Percentiles rank a stretch among this genome's conserved stretches.
These are phyloP conservation scores for Lizanozyma gosingica DNA, from an alignment of 1,139 yeast species.

Conservation along the genomic window DNA sequence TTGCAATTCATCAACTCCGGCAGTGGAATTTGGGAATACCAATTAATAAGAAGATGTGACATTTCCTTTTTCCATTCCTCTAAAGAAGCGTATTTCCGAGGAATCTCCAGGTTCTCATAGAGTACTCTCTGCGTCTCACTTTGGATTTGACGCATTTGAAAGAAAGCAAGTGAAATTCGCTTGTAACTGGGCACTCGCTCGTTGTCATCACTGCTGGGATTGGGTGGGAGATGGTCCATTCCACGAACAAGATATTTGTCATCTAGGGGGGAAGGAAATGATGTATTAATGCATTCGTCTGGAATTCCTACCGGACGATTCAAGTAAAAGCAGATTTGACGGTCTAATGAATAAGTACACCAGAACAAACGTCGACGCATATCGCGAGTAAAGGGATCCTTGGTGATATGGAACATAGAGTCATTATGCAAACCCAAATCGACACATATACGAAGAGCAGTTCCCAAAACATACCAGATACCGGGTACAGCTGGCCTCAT, in stretches of 20 bases:
- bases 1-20: constrained; percentile 55
- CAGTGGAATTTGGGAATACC: background rate
- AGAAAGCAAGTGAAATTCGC: constrained; percentile 53
- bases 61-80: constrained; percentile 54
- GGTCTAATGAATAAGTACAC: constrained; percentile 80
- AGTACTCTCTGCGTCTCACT: constrained; percentile 67
- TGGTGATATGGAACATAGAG: constrained; percentile 13
- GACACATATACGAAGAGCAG: constrained; percentile 69
- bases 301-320: constrained; percentile 73
- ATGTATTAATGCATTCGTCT: constrained; percentile 55
- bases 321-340: constrained; percentile 66
- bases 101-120: constrained; percentile 63
- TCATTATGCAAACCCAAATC: constrained; percentile 79
- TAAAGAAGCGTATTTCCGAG: constrained; percentile 49
- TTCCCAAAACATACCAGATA: constrained; percentile 86
- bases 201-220: background rate
- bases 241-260: constrained; percentile 48
- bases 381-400: constrained; percentile 54
- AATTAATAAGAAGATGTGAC: background rate
- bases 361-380: constrained; percentile 74
- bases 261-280: constrained; percentile 66
- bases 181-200: constrained; percentile 52
- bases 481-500: constrained; percentile 80
- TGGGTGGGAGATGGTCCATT: background rate
- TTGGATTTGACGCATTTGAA: constrained; percentile 63